Evolutionary conservation across 2,329 filamentous ascomycete species (phyloP).

Genomic region (Apiospora rasikravindrae): DNA sequence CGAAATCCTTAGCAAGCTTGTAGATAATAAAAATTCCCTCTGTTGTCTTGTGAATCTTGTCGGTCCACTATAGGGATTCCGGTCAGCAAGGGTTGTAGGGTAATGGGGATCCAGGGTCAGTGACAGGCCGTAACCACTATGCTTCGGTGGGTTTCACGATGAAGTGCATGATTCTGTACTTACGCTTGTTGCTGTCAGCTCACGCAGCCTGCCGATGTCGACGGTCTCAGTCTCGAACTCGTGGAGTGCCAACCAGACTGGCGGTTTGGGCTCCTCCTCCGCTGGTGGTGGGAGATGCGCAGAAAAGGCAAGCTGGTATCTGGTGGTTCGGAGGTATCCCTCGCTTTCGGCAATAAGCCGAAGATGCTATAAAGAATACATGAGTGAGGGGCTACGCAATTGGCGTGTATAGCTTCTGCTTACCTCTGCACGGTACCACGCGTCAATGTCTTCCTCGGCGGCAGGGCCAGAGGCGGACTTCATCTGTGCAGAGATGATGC

Average conservation of each 20-base stretch:
- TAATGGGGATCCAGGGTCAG: no score
- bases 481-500: constrained; percentile 27
- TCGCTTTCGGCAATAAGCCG: constrained; percentile 23
- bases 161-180: neutral
- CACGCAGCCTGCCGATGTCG: constrained; percentile 21
- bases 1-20: constrained; percentile 23
- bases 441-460: constrained; percentile 29
- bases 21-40: constrained; percentile 19
- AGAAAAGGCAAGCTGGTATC: constrained; percentile 29
- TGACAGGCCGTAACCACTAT: neutral
- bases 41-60: constrained; percentile 23
- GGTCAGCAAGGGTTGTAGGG: neutral
- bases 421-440: constrained; percentile 33
- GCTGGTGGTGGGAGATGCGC: neutral
- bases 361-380: constrained; percentile 23
- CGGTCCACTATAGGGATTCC: constrained; percentile 23
- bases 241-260: constrained; percentile 27
- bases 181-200: constrained; percentile 20
- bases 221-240: constrained; percentile 22
- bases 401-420: neutral
- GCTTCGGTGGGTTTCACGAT: neutral
- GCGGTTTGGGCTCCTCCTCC: constrained; percentile 27
- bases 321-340: constrained; percentile 33
- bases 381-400: neutral
- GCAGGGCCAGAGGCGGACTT: constrained; percentile 22